Evolutionary conservation across 352 stramenopile genomes (phyloP).

Genomic region (Globisporangium camurandrum): DNA sequence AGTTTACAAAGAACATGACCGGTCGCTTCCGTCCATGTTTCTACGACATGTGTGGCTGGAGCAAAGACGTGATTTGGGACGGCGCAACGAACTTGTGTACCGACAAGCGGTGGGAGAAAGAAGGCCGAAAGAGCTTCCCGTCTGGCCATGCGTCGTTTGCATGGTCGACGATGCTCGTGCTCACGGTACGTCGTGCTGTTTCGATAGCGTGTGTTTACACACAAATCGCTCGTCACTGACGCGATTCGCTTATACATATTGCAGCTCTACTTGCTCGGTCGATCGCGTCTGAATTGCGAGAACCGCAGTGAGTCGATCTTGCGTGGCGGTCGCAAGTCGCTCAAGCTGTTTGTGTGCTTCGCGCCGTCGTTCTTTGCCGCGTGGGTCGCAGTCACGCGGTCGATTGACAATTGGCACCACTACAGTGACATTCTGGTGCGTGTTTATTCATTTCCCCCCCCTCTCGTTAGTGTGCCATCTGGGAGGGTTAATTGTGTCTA

Average conservation of each 20-base stretch:
- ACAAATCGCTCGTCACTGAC: too few species aligned
- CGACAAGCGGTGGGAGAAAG: conserved; percentile 32
- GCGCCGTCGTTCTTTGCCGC: conserved; percentile 44
- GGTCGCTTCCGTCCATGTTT: conserved; percentile 69
- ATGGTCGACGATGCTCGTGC: conserved; percentile 63
- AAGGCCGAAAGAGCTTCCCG: conserved; percentile 65
- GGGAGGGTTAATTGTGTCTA: too few species aligned
- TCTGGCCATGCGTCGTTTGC: conserved; percentile 71
- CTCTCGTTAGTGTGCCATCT: neutral
- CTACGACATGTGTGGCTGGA: conserved; percentile 72
- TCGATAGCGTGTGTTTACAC: too few species aligned
- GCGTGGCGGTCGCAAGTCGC: conserved; percentile 41
- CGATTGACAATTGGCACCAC: conserved; percentile 83
- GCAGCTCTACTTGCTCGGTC: conserved; percentile 64
- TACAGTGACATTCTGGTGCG: conserved; percentile 71
- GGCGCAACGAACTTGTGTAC: conserved; percentile 54
- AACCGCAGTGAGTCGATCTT: conserved; percentile 39
- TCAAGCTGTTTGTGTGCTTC: conserved; percentile 68
- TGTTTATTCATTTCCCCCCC: neutral
- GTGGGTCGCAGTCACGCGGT: conserved; percentile 69
- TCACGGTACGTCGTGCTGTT: conserved; percentile 36
- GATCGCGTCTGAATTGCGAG: conserved; percentile 47
- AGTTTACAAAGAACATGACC: conserved; percentile 64
- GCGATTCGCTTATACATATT: too few species aligned
- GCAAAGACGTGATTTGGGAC: conserved; percentile 59